Evolutionary conservation across 768 basidiomycete genomes (phyloP).

Genomic region (Brasilioporus rufonigricans): DNA sequence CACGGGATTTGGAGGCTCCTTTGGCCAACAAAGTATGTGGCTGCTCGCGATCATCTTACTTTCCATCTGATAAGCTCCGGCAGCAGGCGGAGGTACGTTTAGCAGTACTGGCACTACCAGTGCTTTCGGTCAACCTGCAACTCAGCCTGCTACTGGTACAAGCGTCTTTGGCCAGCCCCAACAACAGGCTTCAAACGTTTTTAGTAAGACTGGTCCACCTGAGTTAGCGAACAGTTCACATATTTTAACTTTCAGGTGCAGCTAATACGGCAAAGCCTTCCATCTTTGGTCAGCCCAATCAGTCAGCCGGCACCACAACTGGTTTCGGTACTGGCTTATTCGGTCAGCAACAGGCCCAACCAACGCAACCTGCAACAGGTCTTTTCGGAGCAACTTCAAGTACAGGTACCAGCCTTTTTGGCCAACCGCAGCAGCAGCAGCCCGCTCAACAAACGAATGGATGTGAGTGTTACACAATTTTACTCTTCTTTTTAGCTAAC

Average conservation of each 20-base stretch:
- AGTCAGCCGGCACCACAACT: slow-evolving; percentile 36
- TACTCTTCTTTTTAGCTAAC: slow-evolving; percentile 9
- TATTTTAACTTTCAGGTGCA: slow-evolving; percentile 23
- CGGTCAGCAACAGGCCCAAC: slow-evolving; percentile 26
- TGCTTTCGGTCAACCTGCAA: slow-evolving; percentile 29
- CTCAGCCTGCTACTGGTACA: slow-evolving; percentile 22
- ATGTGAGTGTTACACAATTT: slow-evolving; percentile 26
- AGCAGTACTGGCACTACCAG: slow-evolving; percentile 19
- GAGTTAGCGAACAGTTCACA: neutral
- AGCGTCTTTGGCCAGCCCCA: slow-evolving; percentile 38
- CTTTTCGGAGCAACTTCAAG: slow-evolving; percentile 31
- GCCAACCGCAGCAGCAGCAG: slow-evolving; percentile 36
- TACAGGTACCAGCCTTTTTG: slow-evolving; percentile 32
- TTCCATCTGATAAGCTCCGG: neutral
- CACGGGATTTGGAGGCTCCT: slow-evolving; percentile 28
- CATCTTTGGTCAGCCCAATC: slow-evolving; percentile 48
- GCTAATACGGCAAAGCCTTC: slow-evolving; percentile 41
- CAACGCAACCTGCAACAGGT: slow-evolving; percentile 23
- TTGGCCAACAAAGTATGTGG: slow-evolving; percentile 26
- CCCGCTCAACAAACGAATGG: slow-evolving; percentile 38
- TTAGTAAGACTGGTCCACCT: slow-evolving; percentile 40
- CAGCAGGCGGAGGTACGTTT: slow-evolving; percentile 23
- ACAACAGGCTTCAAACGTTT: slow-evolving; percentile 35
- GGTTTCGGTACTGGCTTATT: slow-evolving; percentile 35
- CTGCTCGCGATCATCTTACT: neutral